Evolutionary conservation across 108 stramenopile species (phyloP).

Genomic region (Nitzschia sp.): DNA sequence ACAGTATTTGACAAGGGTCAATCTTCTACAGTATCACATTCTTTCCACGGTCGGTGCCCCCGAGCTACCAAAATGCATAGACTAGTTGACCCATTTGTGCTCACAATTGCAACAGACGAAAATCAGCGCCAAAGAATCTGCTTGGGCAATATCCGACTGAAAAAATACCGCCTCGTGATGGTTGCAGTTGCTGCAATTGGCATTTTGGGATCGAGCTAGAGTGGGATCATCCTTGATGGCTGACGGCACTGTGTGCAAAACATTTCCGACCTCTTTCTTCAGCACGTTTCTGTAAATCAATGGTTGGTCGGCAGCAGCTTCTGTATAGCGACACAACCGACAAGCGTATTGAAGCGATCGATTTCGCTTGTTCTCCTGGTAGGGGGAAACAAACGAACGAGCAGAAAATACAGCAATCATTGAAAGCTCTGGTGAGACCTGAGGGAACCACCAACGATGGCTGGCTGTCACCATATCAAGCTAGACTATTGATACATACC

Average conservation of each 20-base stretch:
- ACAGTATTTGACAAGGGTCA: too few species aligned
- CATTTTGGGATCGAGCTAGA: constrained; percentile 80
- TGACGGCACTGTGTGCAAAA: constrained; percentile 78
- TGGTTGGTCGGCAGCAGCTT: constrained; percentile 60
- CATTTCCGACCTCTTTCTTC: constrained; percentile 87
- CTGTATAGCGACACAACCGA: constrained; percentile 82
- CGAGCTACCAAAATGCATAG: too few species aligned
- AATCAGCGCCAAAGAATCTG: constrained; percentile 85
- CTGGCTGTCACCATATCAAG: neutral
- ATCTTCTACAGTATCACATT: too few species aligned
- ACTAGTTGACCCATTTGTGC: constrained; percentile 84
- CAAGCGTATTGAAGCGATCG: constrained; percentile 75
- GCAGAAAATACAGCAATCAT: neutral
- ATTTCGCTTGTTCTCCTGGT: constrained; percentile 76
- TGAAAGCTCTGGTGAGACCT: neutral
- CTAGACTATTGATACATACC: constrained; percentile 46
- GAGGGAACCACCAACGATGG: neutral
- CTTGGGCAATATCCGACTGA: constrained; percentile 75
- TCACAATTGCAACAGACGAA: constrained; percentile 93
- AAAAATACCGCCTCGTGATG: constrained; percentile 92
- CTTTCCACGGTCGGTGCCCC: too few species aligned
- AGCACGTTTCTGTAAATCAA: constrained; percentile 80
- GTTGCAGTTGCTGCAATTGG: constrained; percentile 82
- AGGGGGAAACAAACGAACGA: neutral
- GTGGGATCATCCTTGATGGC: constrained; percentile 88